A percentile compares a stretch with the other conserved stretches of the same genome.
phyloP scores from a whole-genome alignment of 192 early-diverging fungal species.

The Rhizoclosmatium globosum region DNA sequence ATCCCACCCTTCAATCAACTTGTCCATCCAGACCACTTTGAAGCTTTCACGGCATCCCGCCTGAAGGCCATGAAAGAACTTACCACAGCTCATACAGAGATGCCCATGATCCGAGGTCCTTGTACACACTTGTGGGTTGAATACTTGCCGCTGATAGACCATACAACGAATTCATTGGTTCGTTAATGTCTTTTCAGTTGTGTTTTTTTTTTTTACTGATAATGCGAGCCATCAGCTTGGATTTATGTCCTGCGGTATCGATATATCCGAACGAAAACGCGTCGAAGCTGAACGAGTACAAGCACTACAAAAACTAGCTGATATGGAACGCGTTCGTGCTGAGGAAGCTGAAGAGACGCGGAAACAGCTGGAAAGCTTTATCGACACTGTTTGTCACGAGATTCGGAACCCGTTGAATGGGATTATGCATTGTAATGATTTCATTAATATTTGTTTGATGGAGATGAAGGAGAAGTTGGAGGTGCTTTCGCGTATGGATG shows the following conservation, averaged over 20 bases:
- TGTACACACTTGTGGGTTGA: background rate
- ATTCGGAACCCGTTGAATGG: slow-evolving; percentile 43
- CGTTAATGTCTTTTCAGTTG: background rate
- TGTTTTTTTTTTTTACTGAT: background rate
- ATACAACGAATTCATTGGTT: background rate
- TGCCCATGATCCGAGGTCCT: background rate
- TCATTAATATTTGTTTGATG: slow-evolving; percentile 30
- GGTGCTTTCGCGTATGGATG: background rate
- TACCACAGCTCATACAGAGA: background rate
- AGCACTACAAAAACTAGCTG: background rate
- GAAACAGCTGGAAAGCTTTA: slow-evolving; percentile 1
- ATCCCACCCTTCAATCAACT: background rate
- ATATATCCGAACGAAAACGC: slow-evolving; percentile 4
- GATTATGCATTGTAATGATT: slow-evolving; percentile 45
- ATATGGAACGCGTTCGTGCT: background rate
- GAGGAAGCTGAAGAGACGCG: slow-evolving; percentile 4
- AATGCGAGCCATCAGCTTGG: background rate
- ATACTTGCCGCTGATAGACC: background rate
- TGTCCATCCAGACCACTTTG: background rate
- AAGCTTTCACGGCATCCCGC: background rate
- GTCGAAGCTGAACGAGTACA: background rate
- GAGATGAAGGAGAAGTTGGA: slow-evolving; percentile 18
- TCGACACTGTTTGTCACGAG: slow-evolving; percentile 42
- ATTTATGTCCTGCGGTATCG: slow-evolving; percentile 6
- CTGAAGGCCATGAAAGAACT: background rate